Conservation (phyloP, 129 eudicot genomes). For the sunflower (Helianthus annuus) region DNA sequence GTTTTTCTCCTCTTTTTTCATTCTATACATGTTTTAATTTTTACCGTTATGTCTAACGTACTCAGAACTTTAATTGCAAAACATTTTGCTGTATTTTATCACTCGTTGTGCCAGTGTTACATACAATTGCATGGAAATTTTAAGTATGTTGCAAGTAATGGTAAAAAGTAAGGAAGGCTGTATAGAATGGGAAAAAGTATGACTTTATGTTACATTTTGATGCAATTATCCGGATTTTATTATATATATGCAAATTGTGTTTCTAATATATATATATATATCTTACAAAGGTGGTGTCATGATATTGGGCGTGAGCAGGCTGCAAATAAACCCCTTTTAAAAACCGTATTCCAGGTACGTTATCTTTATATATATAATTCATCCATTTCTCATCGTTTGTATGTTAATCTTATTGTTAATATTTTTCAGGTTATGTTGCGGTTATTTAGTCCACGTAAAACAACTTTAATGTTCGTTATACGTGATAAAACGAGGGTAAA, state of each 20-base stretch:
- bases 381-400: background rate
- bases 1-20: background rate
- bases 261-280: background rate
- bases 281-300: slow-evolving; percentile 54
- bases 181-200: background rate
- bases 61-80: background rate
- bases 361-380: background rate
- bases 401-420: slow-evolving; percentile 7
- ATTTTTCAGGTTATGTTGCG: slow-evolving; percentile 55
- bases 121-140: background rate
- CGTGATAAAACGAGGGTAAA: slow-evolving; percentile 64
- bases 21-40: background rate
- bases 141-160: background rate
- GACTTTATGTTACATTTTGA: background rate
- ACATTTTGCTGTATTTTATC: background rate
- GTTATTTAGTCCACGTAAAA: slow-evolving; percentile 59
- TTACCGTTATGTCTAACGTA: background rate
- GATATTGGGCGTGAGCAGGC: slow-evolving; percentile 75
- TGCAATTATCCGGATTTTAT: background rate
- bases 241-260: background rate
- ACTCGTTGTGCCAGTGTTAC: background rate
- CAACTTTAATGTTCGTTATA: slow-evolving; percentile 61
- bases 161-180: background rate
- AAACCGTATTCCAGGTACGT: slow-evolving; percentile 53
- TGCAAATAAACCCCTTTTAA: slow-evolving; percentile 55